A percentile compares a stretch with the other conserved stretches of the same genome.
Evolutionary conservation across 2,329 filamentous ascomycete species (phyloP).

Genomic region (Rutstroemia sp.): DNA sequence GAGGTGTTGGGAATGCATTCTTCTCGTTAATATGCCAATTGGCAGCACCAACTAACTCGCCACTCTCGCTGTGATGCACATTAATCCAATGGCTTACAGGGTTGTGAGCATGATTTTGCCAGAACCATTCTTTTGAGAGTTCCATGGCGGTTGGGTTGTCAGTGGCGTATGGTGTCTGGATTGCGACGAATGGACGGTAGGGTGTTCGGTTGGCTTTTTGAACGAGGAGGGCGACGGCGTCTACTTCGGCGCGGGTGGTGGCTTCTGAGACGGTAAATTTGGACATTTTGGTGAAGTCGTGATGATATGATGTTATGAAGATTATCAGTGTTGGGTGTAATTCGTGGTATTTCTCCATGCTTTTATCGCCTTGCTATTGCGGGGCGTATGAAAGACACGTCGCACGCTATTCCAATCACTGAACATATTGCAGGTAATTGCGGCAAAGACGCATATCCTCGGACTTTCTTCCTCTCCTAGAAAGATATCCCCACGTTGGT

Average conservation of each 20-base stretch:
- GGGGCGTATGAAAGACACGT: not conserved
- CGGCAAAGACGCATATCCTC: too few relatives aligned
- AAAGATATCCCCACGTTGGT: not conserved
- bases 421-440: too few relatives aligned
- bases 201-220: conserved; percentile 1
- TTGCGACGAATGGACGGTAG: not conserved
- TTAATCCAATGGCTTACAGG: not conserved
- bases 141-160: not conserved
- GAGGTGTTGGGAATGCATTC: not conserved
- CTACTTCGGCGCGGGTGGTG: not conserved
- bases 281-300: not conserved
- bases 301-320: not conserved
- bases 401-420: not conserved
- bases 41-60: not conserved
- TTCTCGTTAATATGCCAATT: not conserved
- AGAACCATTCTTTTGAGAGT: not conserved
- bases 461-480: not conserved
- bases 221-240: not conserved
- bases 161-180: not conserved
- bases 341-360: not conserved
- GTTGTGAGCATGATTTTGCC: not conserved
- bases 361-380: not conserved
- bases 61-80: not conserved
- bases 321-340: not conserved
- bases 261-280: not conserved